Evolutionary conservation across 768 basidiomycete species (phyloP), one percentile per base, ranked within the genome.

Genomic region (Lactarius indigo): DNA sequence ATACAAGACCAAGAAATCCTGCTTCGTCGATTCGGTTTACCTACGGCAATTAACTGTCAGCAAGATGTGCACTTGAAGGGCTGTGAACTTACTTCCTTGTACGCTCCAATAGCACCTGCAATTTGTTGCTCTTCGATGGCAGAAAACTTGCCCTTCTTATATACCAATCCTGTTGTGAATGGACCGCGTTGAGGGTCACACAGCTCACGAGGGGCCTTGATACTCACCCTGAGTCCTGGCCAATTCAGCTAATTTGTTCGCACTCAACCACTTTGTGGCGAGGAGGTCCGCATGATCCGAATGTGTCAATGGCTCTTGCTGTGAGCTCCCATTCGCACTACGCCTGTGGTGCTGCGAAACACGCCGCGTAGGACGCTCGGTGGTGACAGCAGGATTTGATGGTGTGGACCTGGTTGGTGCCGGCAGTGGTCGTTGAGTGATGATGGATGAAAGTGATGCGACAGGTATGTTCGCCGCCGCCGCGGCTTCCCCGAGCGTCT

Each of bases 141-240:
- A 30, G 91, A 92, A 72, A 94, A 94, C 73, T 91, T 93, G 17
- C 92, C 92, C 76, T 92, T 92, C 78, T 89, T 92, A 75, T 91
- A 93, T 2, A 90, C 83, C n/a, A 94, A 83, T 37, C 91, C 91
- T 93, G 64, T 28, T 66, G 55, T 30, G 55, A 63, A 68, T 66
- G 17, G 57, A 37, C 9, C 63, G 35, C 42, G 60, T 31, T 26
- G 26, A 37, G 39, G 44, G 47, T 61, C 37, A 57, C 7, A 20
- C 15, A n/a, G 47, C 42, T 7, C 15, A 31, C 17, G 30, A 55
- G 54, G 26, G 17, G 9, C 20, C 3, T 23, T 47, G 23, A 33
- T 17, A 57, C 71, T 54, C 58, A 90, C 92, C 91, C 79, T 91
- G 83, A 30, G 81, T 84, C 74, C 81, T 82, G 17, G 86, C 90